Evolutionary conservation across 192 early-diverging fungal genomes (phyloP).

Genomic region (Linnemannia zychae): DNA sequence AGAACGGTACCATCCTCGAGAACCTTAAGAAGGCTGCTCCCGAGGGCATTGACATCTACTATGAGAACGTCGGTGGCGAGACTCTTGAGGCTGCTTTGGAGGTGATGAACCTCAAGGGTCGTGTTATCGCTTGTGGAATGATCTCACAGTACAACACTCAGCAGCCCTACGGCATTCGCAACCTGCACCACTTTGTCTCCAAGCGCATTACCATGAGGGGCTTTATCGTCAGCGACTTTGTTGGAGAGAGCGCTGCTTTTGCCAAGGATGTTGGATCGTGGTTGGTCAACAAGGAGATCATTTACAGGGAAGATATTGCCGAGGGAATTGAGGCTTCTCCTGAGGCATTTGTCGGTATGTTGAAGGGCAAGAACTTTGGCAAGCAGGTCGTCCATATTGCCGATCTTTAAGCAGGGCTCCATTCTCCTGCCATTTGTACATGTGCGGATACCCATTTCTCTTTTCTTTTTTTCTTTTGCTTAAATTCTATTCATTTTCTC

Average conservation of each 20-base stretch:
- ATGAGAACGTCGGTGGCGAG: constrained; percentile 86
- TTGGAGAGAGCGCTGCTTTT: constrained; percentile 54
- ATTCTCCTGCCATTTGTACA: not conserved
- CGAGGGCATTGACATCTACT: constrained; percentile 90
- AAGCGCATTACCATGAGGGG: constrained; percentile 73
- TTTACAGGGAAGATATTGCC: constrained; percentile 55
- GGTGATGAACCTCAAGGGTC: constrained; percentile 73
- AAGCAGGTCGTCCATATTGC: constrained; percentile 71
- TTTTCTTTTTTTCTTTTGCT: not conserved
- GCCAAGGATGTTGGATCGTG: constrained; percentile 44
- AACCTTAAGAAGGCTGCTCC: constrained; percentile 70
- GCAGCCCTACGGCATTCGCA: constrained; percentile 68
- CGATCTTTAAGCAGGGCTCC: constrained; percentile 42
- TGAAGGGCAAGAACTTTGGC: constrained; percentile 79
- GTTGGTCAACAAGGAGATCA: constrained; percentile 44
- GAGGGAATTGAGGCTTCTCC: constrained; percentile 56
- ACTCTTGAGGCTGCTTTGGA: constrained; percentile 78
- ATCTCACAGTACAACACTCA: constrained; percentile 80
- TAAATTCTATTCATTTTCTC: not conserved
- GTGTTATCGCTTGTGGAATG: constrained; percentile 80
- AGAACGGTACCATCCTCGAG: constrained; percentile 57
- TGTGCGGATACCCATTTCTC: not conserved
- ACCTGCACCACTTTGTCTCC: constrained; percentile 65
- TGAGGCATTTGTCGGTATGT: constrained; percentile 72
- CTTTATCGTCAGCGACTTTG: constrained; percentile 68